These are phyloP conservation scores for Aspergillus cejpii DNA, from an alignment of 2,329 filamentous ascomycete genomes.

Conservation along the genomic window DNA sequence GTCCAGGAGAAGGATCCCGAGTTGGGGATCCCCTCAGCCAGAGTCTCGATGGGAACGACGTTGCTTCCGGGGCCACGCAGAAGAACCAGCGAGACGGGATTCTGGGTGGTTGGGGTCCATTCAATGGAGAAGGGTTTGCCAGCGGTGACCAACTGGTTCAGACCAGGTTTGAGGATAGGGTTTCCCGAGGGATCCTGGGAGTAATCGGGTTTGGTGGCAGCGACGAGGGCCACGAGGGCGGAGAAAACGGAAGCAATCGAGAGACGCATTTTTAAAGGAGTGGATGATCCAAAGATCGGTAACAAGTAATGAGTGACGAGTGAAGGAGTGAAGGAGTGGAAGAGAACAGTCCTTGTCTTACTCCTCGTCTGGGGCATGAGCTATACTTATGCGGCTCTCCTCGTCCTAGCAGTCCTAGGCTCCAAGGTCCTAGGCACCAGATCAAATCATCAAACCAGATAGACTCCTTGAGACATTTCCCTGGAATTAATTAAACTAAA, in stretches of 20 bases:
- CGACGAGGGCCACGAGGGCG: constrained; percentile 35
- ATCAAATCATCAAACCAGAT: too few species aligned
- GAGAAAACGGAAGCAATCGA: constrained; percentile 29
- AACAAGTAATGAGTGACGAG: neutral
- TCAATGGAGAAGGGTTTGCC: constrained; percentile 53
- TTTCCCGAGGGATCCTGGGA: constrained; percentile 43
- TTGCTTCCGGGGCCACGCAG: constrained; percentile 54
- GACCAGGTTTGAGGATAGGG: constrained; percentile 47
- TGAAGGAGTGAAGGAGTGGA: too few species aligned
- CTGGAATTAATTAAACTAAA: too few species aligned
- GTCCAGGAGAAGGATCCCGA: constrained; percentile 52
- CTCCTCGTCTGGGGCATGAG: too few species aligned
- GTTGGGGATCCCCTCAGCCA: constrained; percentile 52
- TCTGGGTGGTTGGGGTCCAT: constrained; percentile 44
- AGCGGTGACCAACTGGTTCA: constrained; percentile 49
- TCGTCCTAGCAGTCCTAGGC: too few species aligned
- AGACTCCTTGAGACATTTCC: too few species aligned
- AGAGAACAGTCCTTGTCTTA: too few species aligned
- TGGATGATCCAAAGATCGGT: neutral
- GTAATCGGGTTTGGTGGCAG: constrained; percentile 36
- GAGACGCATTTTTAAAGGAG: constrained; percentile 32
- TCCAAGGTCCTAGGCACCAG: too few species aligned
- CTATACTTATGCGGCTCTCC: too few species aligned
- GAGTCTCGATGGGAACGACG: constrained; percentile 46
- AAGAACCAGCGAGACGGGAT: constrained; percentile 50